Evolutionary conservation across 345 rosid genomes (phyloP).

Genomic region (Syzygium aqueum): DNA sequence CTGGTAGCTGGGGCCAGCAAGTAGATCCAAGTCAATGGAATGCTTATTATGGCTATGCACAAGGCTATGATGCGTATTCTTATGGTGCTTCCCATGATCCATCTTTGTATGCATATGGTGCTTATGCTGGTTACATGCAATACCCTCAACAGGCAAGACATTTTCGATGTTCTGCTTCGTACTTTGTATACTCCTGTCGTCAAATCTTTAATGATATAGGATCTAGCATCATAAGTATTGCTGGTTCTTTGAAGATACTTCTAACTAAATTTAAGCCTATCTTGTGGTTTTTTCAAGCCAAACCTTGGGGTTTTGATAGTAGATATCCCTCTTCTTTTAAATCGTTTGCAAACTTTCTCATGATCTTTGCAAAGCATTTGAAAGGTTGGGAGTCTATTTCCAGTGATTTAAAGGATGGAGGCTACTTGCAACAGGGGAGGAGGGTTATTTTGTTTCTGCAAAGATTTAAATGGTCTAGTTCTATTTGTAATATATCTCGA

Average conservation of each 20-base stretch:
- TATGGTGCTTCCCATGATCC: conserved; percentile 85
- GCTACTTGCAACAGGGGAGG: not conserved
- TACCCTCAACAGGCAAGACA: conserved; percentile 68
- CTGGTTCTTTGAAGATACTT: not conserved
- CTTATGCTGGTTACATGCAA: conserved; percentile 84
- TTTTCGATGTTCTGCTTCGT: not conserved
- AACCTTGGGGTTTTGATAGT: not conserved
- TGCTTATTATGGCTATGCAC: conserved; percentile 90
- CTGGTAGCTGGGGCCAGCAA: conserved; percentile 55
- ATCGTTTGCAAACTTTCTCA: not conserved
- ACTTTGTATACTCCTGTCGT: not conserved
- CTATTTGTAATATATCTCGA: not conserved
- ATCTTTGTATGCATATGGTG: conserved; percentile 78
- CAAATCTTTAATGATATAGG: not conserved
- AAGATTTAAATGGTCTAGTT: not conserved
- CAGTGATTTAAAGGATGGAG: not conserved
- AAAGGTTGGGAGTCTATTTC: not conserved
- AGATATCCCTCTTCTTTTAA: not conserved
- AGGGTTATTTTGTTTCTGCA: not conserved
- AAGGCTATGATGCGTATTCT: conserved; percentile 82
- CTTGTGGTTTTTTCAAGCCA: not conserved
- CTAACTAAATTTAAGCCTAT: not conserved
- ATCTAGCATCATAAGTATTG: not conserved
- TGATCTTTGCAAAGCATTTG: not conserved
- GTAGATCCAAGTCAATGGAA: conserved; percentile 89